These are phyloP conservation scores for Cornus controversa DNA, from an alignment of 148 eudicot species.

Conservation along the genomic window DNA sequence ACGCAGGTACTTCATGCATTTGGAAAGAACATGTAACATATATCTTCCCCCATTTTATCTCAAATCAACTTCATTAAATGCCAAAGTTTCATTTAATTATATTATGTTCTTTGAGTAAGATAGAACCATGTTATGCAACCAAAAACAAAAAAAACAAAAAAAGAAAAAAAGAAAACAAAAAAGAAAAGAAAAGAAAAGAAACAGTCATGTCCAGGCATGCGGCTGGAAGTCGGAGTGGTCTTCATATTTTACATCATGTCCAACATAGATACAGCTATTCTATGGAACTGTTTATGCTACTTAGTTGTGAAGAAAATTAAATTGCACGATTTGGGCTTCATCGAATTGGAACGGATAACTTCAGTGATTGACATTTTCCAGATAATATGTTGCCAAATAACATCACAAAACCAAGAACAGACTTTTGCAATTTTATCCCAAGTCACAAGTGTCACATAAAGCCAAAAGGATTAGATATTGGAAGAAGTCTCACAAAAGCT, in stretches of 20 bases:
- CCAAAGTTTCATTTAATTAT: neutral
- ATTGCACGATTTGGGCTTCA: no score
- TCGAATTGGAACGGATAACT: no score
- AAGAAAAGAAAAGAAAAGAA: no score
- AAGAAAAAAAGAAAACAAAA: no score
- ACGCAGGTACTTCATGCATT: no score
- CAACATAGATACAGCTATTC: neutral
- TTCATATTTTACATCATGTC: neutral
- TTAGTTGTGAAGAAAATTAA: neutral
- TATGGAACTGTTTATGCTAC: neutral
- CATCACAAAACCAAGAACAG: neutral
- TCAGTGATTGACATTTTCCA: no score
- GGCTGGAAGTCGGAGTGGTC: neutral
- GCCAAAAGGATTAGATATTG: neutral
- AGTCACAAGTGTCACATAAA: neutral
- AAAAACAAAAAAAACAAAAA: no score
- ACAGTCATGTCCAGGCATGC: neutral
- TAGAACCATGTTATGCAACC: neutral
- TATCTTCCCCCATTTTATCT: neutral
- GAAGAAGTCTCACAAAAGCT: constrained; percentile 77
- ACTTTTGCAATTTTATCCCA: neutral
- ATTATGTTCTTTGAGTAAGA: no score
- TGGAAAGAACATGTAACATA: no score
- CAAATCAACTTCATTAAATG: neutral
- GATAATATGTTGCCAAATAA: neutral